Conservation (phyloP, 805 yeast genomes). For the Schwanniomyces polymorphus region DNA sequence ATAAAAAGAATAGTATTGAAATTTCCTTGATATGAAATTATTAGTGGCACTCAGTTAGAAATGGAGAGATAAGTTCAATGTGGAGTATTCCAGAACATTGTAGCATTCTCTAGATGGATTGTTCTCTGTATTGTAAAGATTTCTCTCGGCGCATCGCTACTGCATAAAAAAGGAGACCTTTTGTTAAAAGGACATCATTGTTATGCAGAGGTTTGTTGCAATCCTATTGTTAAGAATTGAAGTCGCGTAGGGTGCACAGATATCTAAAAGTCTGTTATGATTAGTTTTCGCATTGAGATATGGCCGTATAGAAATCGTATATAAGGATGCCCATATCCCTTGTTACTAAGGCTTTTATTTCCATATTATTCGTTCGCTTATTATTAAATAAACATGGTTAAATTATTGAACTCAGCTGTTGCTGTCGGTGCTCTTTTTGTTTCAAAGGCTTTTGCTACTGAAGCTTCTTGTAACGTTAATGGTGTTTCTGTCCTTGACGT, state of each 20-base stretch:
- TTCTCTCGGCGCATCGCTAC: neutral
- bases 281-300: neutral
- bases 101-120: no score
- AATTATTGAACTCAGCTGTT: constrained; percentile 7
- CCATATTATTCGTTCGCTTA: neutral
- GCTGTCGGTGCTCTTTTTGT: constrained; percentile 15
- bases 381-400: constrained; percentile 11
- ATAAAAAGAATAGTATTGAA: no score
- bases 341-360: neutral
- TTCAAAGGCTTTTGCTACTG: constrained; percentile 26
- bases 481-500: constrained; percentile 34
- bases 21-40: no score
- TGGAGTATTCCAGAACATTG: no score
- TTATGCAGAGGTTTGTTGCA: neutral
- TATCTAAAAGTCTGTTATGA: no score
- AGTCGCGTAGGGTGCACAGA: neutral
- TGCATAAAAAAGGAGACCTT: neutral
- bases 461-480: constrained; percentile 38
- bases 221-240: neutral
- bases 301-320: neutral
- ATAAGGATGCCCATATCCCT: neutral
- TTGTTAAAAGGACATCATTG: neutral
- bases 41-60: no score
- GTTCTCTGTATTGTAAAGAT: no score
- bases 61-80: no score